Conservation (phyloP, 345 rosid genomes). For the Stellera chamaejasme region DNA sequence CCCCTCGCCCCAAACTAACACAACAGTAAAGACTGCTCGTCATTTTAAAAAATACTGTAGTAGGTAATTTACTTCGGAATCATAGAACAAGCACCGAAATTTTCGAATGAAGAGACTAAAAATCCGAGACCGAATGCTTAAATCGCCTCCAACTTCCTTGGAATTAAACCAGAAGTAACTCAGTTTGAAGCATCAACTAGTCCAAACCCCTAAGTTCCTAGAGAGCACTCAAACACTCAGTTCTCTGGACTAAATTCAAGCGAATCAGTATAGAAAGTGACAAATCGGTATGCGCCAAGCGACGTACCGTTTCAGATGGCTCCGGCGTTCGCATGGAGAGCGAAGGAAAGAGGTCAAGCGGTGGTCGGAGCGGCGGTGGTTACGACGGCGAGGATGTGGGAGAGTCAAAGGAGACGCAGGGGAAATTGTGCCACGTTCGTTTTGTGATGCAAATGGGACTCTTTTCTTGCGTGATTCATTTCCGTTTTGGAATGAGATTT, state of each 20-base stretch:
- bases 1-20: no score
- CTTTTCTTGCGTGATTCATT: not conserved
- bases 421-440: constrained; percentile 53
- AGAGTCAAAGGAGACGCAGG: constrained; percentile 19
- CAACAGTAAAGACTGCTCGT: no score
- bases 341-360: not conserved
- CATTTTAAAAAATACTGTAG: no score
- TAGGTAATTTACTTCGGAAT: no score
- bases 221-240: not conserved
- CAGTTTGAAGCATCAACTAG: no score
- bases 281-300: constrained; percentile 8
- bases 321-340: not conserved
- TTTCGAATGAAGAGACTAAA: no score
- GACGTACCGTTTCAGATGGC: not conserved
- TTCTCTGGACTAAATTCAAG: constrained; percentile 4
- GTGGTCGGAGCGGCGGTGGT: constrained; percentile 5
- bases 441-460: not conserved
- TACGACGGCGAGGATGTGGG: constrained; percentile 9
- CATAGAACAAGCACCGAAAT: no score
- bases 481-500: not conserved
- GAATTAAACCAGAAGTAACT: no score
- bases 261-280: no score
- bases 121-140: no score
- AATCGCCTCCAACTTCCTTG: no score
- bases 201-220: no score